A percentile compares a stretch with the other conserved stretches of the same genome.
These are phyloP conservation scores for Diaporthe vexans DNA, from an alignment of 2,329 filamentous ascomycete species.

Conservation along the genomic window DNA sequence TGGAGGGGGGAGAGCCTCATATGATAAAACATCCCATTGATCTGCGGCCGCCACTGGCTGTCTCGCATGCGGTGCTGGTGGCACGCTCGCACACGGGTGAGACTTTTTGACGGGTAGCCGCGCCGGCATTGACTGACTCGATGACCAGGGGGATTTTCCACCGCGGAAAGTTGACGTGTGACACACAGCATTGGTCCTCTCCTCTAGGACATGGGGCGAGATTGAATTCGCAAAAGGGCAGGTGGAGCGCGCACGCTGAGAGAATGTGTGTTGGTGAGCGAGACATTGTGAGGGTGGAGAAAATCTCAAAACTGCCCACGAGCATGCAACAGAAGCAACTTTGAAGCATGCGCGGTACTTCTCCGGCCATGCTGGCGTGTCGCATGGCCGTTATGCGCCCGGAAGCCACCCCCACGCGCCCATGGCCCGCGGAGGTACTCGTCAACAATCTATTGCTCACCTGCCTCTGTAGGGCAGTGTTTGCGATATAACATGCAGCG, in stretches of 20 bases:
- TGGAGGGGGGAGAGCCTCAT: neutral
- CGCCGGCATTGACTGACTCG: slow-evolving; percentile 31
- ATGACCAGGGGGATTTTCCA: slow-evolving; percentile 5
- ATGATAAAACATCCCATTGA: slow-evolving; percentile 22
- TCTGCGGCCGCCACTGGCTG: slow-evolving; percentile 11
- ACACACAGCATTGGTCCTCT: neutral
- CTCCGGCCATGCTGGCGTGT: neutral
- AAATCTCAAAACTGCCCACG: neutral
- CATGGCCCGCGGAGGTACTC: neutral
- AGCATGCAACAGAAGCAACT: neutral
- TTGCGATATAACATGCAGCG: slow-evolving; percentile 23
- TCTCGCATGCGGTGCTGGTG: neutral
- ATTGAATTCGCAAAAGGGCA: neutral
- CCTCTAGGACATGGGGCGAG: slow-evolving; percentile 18
- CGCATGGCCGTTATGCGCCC: slow-evolving; percentile 12
- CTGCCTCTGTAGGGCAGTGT: slow-evolving; percentile 5
- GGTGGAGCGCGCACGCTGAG: neutral
- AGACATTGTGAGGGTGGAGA: slow-evolving; percentile 1
- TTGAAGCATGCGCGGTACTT: slow-evolving; percentile 6
- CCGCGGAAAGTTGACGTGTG: neutral
- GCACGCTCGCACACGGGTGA: slow-evolving; percentile 33
- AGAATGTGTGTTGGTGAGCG: neutral
- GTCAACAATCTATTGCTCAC: neutral
- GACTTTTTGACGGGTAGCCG: slow-evolving; percentile 31
- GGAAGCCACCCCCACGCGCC: slow-evolving; percentile 32